phyloP scores from a whole-genome alignment of 169 alveolate species.

The Cryptosporidium parvum region DNA sequence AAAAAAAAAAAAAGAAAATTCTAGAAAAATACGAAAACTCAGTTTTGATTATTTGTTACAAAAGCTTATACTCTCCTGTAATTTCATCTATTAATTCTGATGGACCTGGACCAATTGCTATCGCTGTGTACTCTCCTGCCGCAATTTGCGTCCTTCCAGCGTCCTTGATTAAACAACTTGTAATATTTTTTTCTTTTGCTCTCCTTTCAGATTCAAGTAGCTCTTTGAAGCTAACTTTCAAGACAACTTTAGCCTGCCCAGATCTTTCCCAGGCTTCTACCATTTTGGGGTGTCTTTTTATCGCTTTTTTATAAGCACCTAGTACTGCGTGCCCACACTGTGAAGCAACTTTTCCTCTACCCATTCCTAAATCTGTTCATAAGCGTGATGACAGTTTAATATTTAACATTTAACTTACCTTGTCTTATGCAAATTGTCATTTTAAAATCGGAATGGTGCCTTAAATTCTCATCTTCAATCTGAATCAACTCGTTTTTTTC shows the following conservation, averaged over 20 bases:
- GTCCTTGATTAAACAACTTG: conserved; percentile 85
- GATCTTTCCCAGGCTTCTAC: conserved; percentile 78
- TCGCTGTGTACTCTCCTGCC: conserved; percentile 86
- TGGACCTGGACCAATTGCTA: conserved; percentile 90
- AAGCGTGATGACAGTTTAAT: neutral
- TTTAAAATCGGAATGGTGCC: conserved; percentile 10
- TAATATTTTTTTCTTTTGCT: conserved; percentile 80
- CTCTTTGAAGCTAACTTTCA: conserved; percentile 82
- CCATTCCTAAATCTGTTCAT: conserved; percentile 85
- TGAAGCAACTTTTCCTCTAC: conserved; percentile 88
- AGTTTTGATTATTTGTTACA: conserved; percentile 57
- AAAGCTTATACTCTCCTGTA: conserved; percentile 85
- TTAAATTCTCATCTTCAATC: neutral
- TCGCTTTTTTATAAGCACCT: conserved; percentile 81
- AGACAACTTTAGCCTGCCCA: conserved; percentile 85
- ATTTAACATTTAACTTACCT: conserved; percentile 24
- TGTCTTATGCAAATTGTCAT: conserved; percentile 65
- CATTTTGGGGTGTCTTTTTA: conserved; percentile 58
- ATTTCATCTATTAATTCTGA: conserved; percentile 80
- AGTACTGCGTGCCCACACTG: conserved; percentile 89
- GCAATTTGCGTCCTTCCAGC: conserved; percentile 90
- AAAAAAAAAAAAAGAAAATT: no score
- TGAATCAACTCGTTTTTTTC: neutral
- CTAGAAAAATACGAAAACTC: neutral
- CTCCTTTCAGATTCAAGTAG: conserved; percentile 80